Evolutionary conservation across 2,329 filamentous ascomycete species (phyloP), one percentile per base, ranked within the genome.

Genomic region (Hypomyces rosellus): DNA sequence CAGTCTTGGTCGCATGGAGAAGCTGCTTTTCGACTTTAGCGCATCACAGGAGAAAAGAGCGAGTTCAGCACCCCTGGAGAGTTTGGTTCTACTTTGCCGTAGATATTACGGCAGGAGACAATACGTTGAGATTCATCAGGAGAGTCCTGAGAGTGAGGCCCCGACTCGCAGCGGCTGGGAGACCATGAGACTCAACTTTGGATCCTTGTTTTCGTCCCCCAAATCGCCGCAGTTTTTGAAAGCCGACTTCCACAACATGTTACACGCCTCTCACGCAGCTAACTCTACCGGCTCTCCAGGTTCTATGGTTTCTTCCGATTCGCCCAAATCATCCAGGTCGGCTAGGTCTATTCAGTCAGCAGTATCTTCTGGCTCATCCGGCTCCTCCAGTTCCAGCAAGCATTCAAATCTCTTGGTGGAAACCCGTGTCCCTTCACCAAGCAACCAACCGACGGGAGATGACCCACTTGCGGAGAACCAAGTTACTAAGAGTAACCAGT

Each of bases 21-120:
- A 30, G 0, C 55, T 67, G 4, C 56, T 72, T 2, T 37, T 54
- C 0, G 38, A 51, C 8, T 69, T 71, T 34, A 63, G 63, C 12
- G 42, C 53, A 6, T 48, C 52, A 11, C 63, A 67, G 34, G 51
- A 62, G 1, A 48, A 43, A 14, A 57, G 65, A 2, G 48, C 50
- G 0, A 42, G 30, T 1, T 52, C 53, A 0, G 54, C 65, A 1
- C 61, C 61, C 1, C 49, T 71, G 41, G 52, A 57, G 4, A 62
- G 58, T 3, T 51, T 71, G 0, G 57, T 69, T 1, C 54, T 71
- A 1, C 58, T 69, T 0, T 70, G 67, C 16, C 63, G 68, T 14
- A 58, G 68, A 2, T 70, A 64, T 36, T 59, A 68, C 16, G 67
- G 65, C 4, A 47, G 42, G n/a, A 55, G 62, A 42, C 38, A 49